Percentiles rank a stretch among this genome's conserved stretches.
These are phyloP conservation scores for Teunomyces funiuensis DNA, from an alignment of 805 yeast genomes.

Conservation along the genomic window DNA sequence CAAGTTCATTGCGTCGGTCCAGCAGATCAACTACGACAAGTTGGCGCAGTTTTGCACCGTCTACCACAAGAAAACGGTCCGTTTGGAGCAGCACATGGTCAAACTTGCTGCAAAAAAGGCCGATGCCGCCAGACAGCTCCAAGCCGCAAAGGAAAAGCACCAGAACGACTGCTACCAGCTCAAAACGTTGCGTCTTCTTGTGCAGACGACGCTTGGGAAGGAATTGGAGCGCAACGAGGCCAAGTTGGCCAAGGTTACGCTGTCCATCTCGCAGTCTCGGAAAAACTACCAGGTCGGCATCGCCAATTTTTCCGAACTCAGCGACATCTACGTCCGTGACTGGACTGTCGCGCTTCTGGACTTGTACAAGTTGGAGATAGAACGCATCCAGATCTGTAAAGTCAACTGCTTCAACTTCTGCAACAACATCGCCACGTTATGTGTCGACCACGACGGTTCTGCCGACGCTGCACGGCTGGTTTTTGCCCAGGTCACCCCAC, in stretches of 20 bases:
- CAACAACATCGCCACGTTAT: slow-evolving; percentile 68
- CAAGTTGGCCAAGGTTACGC: slow-evolving; percentile 52
- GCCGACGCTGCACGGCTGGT: slow-evolving; percentile 68
- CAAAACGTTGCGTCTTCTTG: slow-evolving; percentile 59
- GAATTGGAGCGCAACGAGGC: slow-evolving; percentile 63
- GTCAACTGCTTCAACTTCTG: slow-evolving; percentile 77
- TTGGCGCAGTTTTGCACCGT: slow-evolving; percentile 51
- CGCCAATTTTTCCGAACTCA: slow-evolving; percentile 51
- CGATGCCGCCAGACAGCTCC: slow-evolving; percentile 35
- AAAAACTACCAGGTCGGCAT: slow-evolving; percentile 60
- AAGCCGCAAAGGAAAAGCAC: slow-evolving; percentile 46
- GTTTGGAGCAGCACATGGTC: slow-evolving; percentile 56
- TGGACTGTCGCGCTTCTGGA: slow-evolving; percentile 67
- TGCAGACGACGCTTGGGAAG: slow-evolving; percentile 68
- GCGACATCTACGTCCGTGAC: slow-evolving; percentile 66
- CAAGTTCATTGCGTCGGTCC: slow-evolving; percentile 51
- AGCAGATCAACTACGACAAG: slow-evolving; percentile 48
- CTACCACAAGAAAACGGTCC: slow-evolving; percentile 53
- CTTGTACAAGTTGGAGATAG: slow-evolving; percentile 68
- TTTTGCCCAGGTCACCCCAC: slow-evolving; percentile 67
- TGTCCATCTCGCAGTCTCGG: slow-evolving; percentile 40
- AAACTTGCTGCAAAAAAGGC: slow-evolving; percentile 52
- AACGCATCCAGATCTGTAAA: slow-evolving; percentile 67
- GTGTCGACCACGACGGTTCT: slow-evolving; percentile 76
- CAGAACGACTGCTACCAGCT: slow-evolving; percentile 58